Evolutionary conservation across 1,284 basidiomycete species (phyloP).

Genomic region (Veloporphyrellus conicus): DNA sequence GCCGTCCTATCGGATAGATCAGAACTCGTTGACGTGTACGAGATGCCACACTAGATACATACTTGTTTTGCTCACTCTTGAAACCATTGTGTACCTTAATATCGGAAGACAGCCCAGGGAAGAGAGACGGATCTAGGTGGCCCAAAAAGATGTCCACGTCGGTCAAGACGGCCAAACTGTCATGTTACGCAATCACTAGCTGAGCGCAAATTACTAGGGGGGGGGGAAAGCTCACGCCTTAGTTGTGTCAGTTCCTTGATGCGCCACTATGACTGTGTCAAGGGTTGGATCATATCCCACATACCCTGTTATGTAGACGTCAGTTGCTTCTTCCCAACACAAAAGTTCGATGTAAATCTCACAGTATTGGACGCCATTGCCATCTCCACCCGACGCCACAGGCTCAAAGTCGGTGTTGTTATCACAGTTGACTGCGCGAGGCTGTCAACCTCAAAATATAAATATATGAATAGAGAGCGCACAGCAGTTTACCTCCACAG

Average conservation of each 20-base stretch:
- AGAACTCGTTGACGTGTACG: neutral
- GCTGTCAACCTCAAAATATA: neutral
- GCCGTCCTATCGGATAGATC: slow-evolving; percentile 44
- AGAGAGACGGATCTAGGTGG: slow-evolving; percentile 44
- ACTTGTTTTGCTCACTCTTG: slow-evolving; percentile 44
- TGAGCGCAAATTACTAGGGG: neutral
- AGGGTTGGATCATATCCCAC: slow-evolving; percentile 37
- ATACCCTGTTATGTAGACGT: slow-evolving; percentile 30
- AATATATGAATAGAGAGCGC: neutral
- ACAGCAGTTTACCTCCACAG: slow-evolving; percentile 49
- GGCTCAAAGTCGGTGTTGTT: slow-evolving; percentile 55
- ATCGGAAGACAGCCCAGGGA: slow-evolving; percentile 52
- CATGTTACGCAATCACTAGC: slow-evolving; percentile 14
- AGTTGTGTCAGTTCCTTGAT: slow-evolving; percentile 35
- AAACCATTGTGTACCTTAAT: slow-evolving; percentile 60
- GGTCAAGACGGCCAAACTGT: slow-evolving; percentile 42
- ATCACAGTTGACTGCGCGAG: slow-evolving; percentile 46
- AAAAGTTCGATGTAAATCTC: slow-evolving; percentile 7
- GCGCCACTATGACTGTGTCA: slow-evolving; percentile 35
- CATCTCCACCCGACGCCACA: slow-evolving; percentile 62
- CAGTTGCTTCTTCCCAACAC: neutral
- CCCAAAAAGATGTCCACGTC: slow-evolving; percentile 47
- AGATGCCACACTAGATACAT: slow-evolving; percentile 38
- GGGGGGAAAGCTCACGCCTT: slow-evolving; percentile 27
- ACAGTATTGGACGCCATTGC: slow-evolving; percentile 59